phyloP scores from a whole-genome alignment of 257 asterid species.

The Sherardia arvensis region DNA sequence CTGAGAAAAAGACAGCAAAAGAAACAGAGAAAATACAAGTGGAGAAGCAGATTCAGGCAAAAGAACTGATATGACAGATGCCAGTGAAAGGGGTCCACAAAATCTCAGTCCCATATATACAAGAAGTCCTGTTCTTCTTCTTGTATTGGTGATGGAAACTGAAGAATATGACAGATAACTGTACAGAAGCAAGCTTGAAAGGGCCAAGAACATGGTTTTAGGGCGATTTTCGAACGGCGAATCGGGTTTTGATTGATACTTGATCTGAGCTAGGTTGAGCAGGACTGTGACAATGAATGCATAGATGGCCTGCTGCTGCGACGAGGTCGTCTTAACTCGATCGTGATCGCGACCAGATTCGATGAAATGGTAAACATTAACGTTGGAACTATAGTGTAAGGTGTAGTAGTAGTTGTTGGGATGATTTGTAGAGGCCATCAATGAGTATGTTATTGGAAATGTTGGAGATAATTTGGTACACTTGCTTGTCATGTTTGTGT shows the following conservation, averaged over 20 bases:
- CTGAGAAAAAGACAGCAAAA: background rate
- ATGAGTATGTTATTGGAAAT: background rate
- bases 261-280: background rate
- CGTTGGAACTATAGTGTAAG: background rate
- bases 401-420: background rate
- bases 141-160: background rate
- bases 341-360: background rate
- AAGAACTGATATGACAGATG: background rate
- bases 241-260: background rate
- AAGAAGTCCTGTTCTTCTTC: background rate
- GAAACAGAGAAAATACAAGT: background rate
- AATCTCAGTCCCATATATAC: background rate
- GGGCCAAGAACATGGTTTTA: background rate
- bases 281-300: background rate
- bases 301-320: background rate
- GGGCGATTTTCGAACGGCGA: conserved; percentile 1
- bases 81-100: background rate
- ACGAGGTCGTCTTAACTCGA: background rate
- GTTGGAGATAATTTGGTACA: no score
- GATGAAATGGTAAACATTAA: background rate
- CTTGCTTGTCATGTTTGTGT: no score
- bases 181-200: background rate
- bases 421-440: background rate
- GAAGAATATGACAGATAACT: background rate
- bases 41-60: background rate